Percentiles rank a stretch among this genome's conserved stretches.
Conservation (phyloP, 768 basidiomycete genomes). For the Xanthoconium stramineum region DNA sequence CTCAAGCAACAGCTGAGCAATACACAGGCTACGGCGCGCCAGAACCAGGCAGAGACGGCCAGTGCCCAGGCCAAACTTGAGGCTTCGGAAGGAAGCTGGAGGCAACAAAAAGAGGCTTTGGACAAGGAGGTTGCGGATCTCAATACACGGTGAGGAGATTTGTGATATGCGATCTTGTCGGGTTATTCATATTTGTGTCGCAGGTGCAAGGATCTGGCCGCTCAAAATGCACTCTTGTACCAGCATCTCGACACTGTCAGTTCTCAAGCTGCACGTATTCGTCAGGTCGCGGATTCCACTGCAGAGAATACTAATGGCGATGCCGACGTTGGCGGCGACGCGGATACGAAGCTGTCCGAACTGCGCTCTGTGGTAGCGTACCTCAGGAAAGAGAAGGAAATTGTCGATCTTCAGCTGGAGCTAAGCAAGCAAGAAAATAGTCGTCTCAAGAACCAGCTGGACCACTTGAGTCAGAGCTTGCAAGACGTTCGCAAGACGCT, state of each 20-base stretch:
- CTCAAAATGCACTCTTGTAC: constrained; percentile 76
- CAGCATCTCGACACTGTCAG: constrained; percentile 84
- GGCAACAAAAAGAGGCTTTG: constrained; percentile 68
- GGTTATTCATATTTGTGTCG: background rate
- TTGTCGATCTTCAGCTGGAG: constrained; percentile 84
- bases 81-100: constrained; percentile 77
- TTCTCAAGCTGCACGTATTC: constrained; percentile 77
- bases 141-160: constrained; percentile 53
- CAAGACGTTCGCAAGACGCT: constrained; percentile 69
- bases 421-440: constrained; percentile 74
- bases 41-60: constrained; percentile 60
- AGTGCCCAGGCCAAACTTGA: constrained; percentile 72
- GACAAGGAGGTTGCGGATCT: constrained; percentile 77
- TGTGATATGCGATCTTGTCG: background rate
- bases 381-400: constrained; percentile 88
- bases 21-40: constrained; percentile 52
- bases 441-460: constrained; percentile 71
- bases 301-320: constrained; percentile 39
- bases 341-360: constrained; percentile 66
- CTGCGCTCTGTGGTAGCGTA: constrained; percentile 77
- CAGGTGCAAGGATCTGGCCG: constrained; percentile 69
- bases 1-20: constrained; percentile 61
- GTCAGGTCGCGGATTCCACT: constrained; percentile 60
- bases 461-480: constrained; percentile 64
- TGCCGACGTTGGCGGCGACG: constrained; percentile 45